Conservation (phyloP, 352 stramenopile species). For the Phytopythium chamaehyphon region DNA sequence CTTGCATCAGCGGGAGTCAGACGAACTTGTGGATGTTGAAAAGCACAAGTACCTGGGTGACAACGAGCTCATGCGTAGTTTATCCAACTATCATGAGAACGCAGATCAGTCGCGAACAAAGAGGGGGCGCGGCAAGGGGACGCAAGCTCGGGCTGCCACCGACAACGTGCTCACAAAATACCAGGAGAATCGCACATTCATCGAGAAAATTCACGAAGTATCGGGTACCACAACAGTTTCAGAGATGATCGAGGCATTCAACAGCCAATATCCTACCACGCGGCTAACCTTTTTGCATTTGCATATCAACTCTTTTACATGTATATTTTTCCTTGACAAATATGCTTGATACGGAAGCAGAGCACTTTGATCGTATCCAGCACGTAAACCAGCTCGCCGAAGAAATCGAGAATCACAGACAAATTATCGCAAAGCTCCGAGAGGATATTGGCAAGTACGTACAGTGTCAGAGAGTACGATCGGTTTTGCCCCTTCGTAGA, state of each 20-base stretch:
- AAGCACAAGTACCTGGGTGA: conserved; percentile 72
- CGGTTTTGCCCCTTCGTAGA: not conserved
- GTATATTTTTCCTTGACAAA: conserved; percentile 14
- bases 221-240: conserved; percentile 73
- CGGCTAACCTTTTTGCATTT: not conserved
- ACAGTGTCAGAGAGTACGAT: too few species aligned
- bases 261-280: conserved; percentile 62
- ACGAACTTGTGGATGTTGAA: conserved; percentile 44
- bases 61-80: conserved; percentile 64
- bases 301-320: conserved; percentile 10
- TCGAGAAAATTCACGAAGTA: conserved; percentile 81
- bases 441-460: conserved; percentile 80
- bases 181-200: conserved; percentile 74
- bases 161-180: conserved; percentile 71
- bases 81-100: conserved; percentile 46
- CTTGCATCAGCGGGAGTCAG: conserved; percentile 44
- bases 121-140: conserved; percentile 63
- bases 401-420: conserved; percentile 74
- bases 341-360: conserved; percentile 38
- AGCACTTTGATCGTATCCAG: conserved; percentile 82
- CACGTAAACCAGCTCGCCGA: conserved; percentile 78
- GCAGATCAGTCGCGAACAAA: conserved; percentile 45
- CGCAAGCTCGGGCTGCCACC: conserved; percentile 58
- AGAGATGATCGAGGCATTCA: conserved; percentile 84
- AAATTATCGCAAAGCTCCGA: conserved; percentile 60